Evolutionary conservation across 1,139 yeast genomes (phyloP).

Genomic region (Candida sanyaensis): DNA sequence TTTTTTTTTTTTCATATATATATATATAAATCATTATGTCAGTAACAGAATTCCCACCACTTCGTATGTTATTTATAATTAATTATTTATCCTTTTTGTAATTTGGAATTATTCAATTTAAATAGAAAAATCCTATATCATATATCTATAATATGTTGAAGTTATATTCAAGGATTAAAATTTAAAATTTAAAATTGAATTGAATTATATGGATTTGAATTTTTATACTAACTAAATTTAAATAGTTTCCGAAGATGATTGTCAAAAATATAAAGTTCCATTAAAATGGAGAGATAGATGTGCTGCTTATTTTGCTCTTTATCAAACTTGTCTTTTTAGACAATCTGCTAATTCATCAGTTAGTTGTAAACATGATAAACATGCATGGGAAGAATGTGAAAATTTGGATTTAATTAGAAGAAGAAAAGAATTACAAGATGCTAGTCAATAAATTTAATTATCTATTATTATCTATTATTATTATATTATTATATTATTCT

Average conservation of each 20-base stretch:
- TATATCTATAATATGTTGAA: no score
- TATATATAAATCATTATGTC: slow-evolving; percentile 27
- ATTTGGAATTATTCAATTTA: not conserved
- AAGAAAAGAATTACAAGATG: slow-evolving; percentile 67
- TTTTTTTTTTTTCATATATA: no score
- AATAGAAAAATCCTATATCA: no score
- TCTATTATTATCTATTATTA: no score
- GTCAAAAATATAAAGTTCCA: slow-evolving; percentile 80
- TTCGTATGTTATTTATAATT: slow-evolving; percentile 37
- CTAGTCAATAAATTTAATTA: slow-evolving; percentile 1
- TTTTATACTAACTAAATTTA: slow-evolving; percentile 18
- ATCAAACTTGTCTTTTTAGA: slow-evolving; percentile 49
- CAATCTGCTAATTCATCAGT: slow-evolving; percentile 48
- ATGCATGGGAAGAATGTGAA: slow-evolving; percentile 84
- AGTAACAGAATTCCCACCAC: slow-evolving; percentile 53
- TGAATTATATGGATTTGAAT: slow-evolving; percentile 31
- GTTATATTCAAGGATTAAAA: no score
- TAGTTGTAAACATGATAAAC: slow-evolving; percentile 78
- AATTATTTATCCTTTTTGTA: not conserved
- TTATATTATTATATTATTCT: no score
- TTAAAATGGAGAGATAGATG: slow-evolving; percentile 86
- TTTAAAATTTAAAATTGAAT: no score
- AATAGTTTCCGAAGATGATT: slow-evolving; percentile 77
- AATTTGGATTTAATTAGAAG: slow-evolving; percentile 82
- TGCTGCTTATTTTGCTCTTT: slow-evolving; percentile 69